Evolutionary conservation across 768 basidiomycete species (phyloP).

Genomic region (Sistotremastrum niveocremeum): DNA sequence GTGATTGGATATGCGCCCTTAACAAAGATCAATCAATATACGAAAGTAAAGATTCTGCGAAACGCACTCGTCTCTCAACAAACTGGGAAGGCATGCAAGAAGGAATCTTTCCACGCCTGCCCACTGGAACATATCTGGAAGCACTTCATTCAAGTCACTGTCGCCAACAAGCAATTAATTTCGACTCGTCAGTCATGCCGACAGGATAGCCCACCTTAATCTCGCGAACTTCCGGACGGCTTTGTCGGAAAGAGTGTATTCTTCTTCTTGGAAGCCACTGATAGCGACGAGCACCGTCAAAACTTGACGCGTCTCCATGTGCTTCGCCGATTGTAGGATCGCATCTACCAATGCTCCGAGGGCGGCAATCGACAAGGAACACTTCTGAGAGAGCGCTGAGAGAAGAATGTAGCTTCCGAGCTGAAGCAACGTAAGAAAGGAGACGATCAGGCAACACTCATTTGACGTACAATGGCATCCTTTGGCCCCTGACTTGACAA

Average conservation of each 20-base stretch:
- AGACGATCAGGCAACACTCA: neutral
- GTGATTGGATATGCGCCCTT: no score
- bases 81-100: neutral
- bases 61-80: no score
- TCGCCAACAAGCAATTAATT: neutral
- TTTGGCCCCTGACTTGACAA: constrained; percentile 22
- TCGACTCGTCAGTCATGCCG: constrained; percentile 26
- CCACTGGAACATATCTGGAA: constrained; percentile 31
- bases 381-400: constrained; percentile 54
- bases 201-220: constrained; percentile 30
- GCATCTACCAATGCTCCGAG: constrained; percentile 42
- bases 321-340: constrained; percentile 34
- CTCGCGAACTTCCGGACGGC: constrained; percentile 16
- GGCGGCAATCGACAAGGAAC: constrained; percentile 41
- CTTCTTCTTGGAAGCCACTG: constrained; percentile 44
- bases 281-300: constrained; percentile 53
- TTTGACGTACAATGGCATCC: constrained; percentile 40
- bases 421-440: constrained; percentile 20
- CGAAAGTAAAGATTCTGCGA: no score
- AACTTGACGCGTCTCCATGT: constrained; percentile 42
- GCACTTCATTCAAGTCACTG: constrained; percentile 35
- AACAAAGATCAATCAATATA: no score
- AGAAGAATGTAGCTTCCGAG: constrained; percentile 66
- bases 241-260: constrained; percentile 29
- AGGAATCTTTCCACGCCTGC: constrained; percentile 44